phyloP scores from a whole-genome alignment of 2,329 filamentous ascomycete genomes.

The Colletotrichum nymphaeae region DNA sequence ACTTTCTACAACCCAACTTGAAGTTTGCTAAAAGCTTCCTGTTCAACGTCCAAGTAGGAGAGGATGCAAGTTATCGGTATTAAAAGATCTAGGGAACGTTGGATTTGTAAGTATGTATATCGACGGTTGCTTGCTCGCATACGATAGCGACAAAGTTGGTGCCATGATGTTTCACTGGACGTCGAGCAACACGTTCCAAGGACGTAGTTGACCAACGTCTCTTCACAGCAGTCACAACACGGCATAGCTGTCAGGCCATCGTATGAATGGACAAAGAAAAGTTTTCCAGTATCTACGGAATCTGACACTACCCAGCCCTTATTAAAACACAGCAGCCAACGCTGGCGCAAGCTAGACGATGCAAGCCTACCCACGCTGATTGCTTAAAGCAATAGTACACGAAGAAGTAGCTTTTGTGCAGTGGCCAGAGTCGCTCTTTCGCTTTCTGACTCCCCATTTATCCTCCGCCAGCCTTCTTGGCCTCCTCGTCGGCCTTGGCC shows the following conservation, averaged over 20 bases:
- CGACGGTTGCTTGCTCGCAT: too few species aligned
- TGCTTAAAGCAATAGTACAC: slow-evolving; percentile 9
- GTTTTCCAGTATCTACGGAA: neutral
- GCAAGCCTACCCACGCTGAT: neutral
- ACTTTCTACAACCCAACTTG: too few species aligned
- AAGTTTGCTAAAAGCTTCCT: too few species aligned
- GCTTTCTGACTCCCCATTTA: neutral
- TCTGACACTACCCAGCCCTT: neutral
- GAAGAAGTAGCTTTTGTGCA: neutral
- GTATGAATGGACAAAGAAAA: neutral
- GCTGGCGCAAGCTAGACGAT: neutral
- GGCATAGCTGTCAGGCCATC: neutral
- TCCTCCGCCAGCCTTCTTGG: slow-evolving; percentile 29
- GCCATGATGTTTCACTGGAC: too few species aligned
- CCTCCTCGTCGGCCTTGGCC: slow-evolving; percentile 9
- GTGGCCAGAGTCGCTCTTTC: neutral
- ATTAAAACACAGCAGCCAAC: slow-evolving; percentile 6
- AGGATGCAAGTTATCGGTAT: too few species aligned
- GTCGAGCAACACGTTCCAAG: too few species aligned
- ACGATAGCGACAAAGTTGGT: too few species aligned
- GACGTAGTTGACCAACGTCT: too few species aligned
- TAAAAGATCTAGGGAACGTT: too few species aligned
- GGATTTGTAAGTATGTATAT: too few species aligned
- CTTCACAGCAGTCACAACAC: neutral
- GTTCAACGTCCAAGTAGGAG: too few species aligned